Conservation (phyloP, 495 filamentous ascomycete genomes). For the Pseudoneurospora amorphoporcata region DNA sequence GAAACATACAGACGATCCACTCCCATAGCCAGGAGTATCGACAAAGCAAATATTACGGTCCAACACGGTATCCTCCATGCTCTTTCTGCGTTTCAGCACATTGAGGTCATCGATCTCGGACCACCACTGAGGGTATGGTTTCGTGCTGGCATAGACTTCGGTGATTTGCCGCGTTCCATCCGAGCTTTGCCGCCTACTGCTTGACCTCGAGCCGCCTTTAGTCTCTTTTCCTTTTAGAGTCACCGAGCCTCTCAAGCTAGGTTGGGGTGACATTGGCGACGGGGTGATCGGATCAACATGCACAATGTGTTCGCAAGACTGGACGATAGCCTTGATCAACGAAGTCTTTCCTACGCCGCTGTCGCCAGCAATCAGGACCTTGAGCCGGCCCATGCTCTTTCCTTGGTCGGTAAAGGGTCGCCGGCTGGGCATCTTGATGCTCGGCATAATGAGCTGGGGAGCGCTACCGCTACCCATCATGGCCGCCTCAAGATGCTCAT, state of each 20-base stretch:
- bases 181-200: background rate
- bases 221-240: background rate
- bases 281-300: slow-evolving; percentile 75
- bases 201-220: background rate
- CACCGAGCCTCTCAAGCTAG: slow-evolving; percentile 9
- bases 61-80: slow-evolving; percentile 67
- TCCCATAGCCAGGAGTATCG: slow-evolving; percentile 71
- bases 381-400: slow-evolving; percentile 73
- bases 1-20: slow-evolving; percentile 46
- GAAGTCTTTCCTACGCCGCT: slow-evolving; percentile 82
- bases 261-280: slow-evolving; percentile 19
- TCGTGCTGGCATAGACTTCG: slow-evolving; percentile 88
- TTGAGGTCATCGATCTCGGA: slow-evolving; percentile 73
- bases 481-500: slow-evolving; percentile 8
- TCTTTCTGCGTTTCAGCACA: slow-evolving; percentile 63
- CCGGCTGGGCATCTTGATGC: slow-evolving; percentile 86
- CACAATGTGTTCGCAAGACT: slow-evolving; percentile 91
- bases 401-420: slow-evolving; percentile 85
- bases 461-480: slow-evolving; percentile 45
- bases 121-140: slow-evolving; percentile 91
- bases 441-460: slow-evolving; percentile 95
- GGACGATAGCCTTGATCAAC: slow-evolving; percentile 85
- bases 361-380: slow-evolving; percentile 78
- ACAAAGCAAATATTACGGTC: slow-evolving; percentile 94
- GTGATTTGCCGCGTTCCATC: slow-evolving; percentile 44